Evolutionary conservation across 345 rosid species (phyloP).

Genomic region (Citrus trifoliata): DNA sequence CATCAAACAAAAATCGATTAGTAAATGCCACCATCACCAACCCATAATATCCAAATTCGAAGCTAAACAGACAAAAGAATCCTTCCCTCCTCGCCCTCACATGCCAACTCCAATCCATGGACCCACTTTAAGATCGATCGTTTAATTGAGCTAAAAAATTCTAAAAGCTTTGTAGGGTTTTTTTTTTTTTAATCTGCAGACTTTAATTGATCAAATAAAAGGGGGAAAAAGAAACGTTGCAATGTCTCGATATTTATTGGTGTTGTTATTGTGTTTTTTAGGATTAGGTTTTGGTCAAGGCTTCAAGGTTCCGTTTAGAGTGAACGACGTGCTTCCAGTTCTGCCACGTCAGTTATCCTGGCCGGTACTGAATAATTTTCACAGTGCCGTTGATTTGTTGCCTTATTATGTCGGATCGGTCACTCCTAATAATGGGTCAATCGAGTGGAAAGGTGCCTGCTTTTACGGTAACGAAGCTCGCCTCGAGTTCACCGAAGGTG

Average conservation of each 20-base stretch:
- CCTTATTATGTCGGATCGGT: constrained; percentile 86
- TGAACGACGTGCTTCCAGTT: constrained; percentile 79
- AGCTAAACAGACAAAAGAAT: neutral
- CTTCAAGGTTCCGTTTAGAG: constrained; percentile 67
- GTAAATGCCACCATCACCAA: too few relatives aligned
- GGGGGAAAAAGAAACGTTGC: neutral
- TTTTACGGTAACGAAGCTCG: constrained; percentile 76
- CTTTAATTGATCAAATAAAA: neutral
- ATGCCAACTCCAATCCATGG: neutral
- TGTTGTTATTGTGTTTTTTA: constrained; percentile 28
- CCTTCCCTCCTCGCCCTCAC: neutral
- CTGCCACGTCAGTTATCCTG: constrained; percentile 86
- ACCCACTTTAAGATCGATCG: neutral
- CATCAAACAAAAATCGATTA: neutral
- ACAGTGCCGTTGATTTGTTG: constrained; percentile 82
- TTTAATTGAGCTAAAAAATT: neutral
- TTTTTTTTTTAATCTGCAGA: neutral
- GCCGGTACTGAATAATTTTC: constrained; percentile 84
- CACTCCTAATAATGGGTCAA: constrained; percentile 51
- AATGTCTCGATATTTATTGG: constrained; percentile 33
- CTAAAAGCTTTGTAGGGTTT: neutral
- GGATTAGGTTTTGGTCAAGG: constrained; percentile 41
- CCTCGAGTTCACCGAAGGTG: constrained; percentile 58
- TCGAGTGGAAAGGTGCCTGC: constrained; percentile 93
- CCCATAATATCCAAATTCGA: neutral